phyloP scores from a whole-genome alignment of 257 asterid genomes.

The Nicotiana sylvestris region DNA sequence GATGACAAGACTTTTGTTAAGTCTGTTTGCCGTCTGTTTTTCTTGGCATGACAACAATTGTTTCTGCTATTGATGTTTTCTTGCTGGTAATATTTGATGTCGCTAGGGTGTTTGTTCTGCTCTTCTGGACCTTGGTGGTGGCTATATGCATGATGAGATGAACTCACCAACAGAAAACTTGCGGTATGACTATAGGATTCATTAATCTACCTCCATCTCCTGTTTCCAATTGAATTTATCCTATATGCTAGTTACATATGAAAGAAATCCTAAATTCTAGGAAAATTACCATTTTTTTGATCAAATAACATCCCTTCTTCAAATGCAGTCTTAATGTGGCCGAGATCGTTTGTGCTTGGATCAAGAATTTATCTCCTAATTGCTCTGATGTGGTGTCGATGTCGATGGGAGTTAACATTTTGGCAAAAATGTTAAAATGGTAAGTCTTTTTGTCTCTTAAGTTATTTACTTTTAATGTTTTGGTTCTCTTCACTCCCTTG shows the following conservation, averaged over 20 bases:
- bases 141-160: slow-evolving; percentile 32
- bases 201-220: neutral
- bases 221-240: slow-evolving; percentile 4
- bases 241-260: neutral
- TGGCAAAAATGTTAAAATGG: slow-evolving; percentile 90
- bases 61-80: slow-evolving; percentile 6
- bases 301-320: slow-evolving; percentile 18
- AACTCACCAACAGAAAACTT: slow-evolving; percentile 27
- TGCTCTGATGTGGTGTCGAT: slow-evolving; percentile 56
- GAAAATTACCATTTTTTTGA: slow-evolving; percentile 9
- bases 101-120: slow-evolving; percentile 68
- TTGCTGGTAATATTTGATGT: slow-evolving; percentile 3
- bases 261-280: neutral
- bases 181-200: slow-evolving; percentile 32
- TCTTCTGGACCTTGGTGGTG: slow-evolving; percentile 56
- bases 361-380: slow-evolving; percentile 58
- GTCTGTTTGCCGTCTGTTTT: neutral
- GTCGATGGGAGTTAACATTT: slow-evolving; percentile 73
- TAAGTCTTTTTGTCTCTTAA: slow-evolving; percentile 21
- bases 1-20: neutral
- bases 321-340: slow-evolving; percentile 66
- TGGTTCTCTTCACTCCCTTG: slow-evolving; percentile 9
- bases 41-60: neutral
- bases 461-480: neutral
- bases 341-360: slow-evolving; percentile 67